A percentile compares a stretch with the other conserved stretches of the same genome.
Conservation (phyloP, 2,329 filamentous ascomycete genomes). For the Fusarium sp. region DNA sequence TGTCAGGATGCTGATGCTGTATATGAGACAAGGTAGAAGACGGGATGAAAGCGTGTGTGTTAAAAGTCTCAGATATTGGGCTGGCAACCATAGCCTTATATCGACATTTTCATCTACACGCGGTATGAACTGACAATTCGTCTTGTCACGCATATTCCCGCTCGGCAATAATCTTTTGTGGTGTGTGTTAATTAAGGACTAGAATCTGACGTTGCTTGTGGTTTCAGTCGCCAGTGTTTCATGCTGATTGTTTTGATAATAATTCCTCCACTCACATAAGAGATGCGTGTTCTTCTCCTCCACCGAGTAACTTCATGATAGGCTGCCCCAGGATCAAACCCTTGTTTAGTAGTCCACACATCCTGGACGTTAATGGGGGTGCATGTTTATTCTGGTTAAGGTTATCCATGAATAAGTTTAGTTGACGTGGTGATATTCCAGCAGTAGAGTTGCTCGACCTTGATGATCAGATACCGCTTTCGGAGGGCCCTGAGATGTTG, state of each 20-base stretch:
- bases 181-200: not conserved
- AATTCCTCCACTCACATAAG: slow-evolving; percentile 9
- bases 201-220: not conserved
- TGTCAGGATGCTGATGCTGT: not conserved
- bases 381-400: slow-evolving; percentile 1
- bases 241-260: slow-evolving; percentile 2
- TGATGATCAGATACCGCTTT: not conserved
- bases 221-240: slow-evolving; percentile 10
- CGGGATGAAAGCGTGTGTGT: not conserved
- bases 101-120: not conserved
- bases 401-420: slow-evolving; percentile 3
- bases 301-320: not conserved
- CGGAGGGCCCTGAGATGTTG: not conserved
- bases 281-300: not conserved
- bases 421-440: not conserved
- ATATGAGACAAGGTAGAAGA: not conserved
- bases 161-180: not conserved
- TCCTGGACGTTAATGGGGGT: not conserved
- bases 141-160: not conserved
- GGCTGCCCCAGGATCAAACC: not conserved
- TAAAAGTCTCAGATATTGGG: not conserved
- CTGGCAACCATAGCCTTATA: not conserved
- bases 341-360: not conserved
- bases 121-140: not conserved
- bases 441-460: not conserved